Base-by-base conservation (phyloP, 805 yeast genomes). In the Kluyveromyces dobzhanskii region DNA sequence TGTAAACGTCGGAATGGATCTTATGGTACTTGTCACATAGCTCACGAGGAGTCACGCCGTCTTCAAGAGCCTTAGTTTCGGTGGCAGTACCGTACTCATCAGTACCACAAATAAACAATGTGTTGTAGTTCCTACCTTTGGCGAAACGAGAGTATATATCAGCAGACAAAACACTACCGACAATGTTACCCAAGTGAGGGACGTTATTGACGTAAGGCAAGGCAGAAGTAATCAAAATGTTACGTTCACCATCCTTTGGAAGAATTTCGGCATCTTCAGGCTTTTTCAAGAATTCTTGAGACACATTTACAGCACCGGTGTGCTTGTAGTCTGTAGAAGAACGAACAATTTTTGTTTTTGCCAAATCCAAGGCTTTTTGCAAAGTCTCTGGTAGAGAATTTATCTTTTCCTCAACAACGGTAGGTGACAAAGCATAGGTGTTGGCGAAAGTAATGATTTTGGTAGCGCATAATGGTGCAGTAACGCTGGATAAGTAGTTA, bases 61-160 rank as follows among this genome's bases (percentile, higher is more conserved):
- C 98, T 61, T 90, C 97, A 37, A 92, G 66, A 9, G 98, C 98
- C 66, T 90, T 92, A 21, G 98, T 92, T 64, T 92, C 99, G 12
- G 98, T 92, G 34, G 99, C 99, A 42, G 99, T 92, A 60, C 99
- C 99, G 60, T 92, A 92, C 66, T 92, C 99, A 61, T 92, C 99
- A 28, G 98, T 92, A 66, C 99, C 99, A 65, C 98, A 87, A 41
- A 92, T 66, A 56, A 69, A 92, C 47, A 92, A 67, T 16, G 95
- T 71, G 61, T 88, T 92, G 66, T 81, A 80, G 62, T 86, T 84
- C 69, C 96, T 78, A 52, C 81, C 79, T 63, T 87, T 88, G 59
- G 84, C 76, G 63, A 85, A 92, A 57, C 97, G 78, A 40, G 97
- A 73, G 64, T 75, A 92, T 46, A 90, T 85, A 66, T 92, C 99